A percentile compares a stretch with the other conserved stretches of the same genome.
phyloP scores from a whole-genome alignment of 768 basidiomycete genomes.

The Crucibulum laeve region DNA sequence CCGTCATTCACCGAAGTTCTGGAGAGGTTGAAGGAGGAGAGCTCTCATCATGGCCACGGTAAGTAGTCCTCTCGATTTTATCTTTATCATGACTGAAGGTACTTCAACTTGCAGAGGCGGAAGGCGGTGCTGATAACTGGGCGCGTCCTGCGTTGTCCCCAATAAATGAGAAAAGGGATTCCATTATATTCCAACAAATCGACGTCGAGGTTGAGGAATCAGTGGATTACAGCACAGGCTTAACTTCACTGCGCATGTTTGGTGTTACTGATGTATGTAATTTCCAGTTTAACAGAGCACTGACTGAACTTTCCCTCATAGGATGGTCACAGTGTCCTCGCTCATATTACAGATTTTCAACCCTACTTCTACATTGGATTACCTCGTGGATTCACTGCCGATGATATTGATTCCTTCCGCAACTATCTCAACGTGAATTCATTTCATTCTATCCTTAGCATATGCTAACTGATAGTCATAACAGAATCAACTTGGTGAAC shows the following conservation, averaged over 20 bases:
- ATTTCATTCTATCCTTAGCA: neutral
- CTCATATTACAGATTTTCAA: conserved; percentile 73
- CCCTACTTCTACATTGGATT: conserved; percentile 93
- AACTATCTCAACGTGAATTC: conserved; percentile 70
- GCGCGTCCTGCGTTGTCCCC: conserved; percentile 51
- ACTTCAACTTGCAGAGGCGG: too few relatives aligned
- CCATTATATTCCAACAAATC: conserved; percentile 91
- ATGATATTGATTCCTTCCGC: conserved; percentile 63
- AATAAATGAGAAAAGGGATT: conserved; percentile 58
- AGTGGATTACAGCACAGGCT: conserved; percentile 37
- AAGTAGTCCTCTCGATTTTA: too few relatives aligned
- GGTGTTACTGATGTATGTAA: conserved; percentile 79
- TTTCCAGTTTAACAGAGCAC: neutral
- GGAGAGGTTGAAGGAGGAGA: conserved; percentile 54
- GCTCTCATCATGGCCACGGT: too few relatives aligned
- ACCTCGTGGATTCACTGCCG: conserved; percentile 74
- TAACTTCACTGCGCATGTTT: conserved; percentile 64
- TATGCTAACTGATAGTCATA: neutral
- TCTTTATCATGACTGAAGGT: too few relatives aligned
- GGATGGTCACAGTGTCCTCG: conserved; percentile 87
- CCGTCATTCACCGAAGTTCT: conserved; percentile 59
- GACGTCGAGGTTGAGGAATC: conserved; percentile 81
- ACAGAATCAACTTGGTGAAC: conserved; percentile 28
- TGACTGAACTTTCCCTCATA: conserved; percentile 20
- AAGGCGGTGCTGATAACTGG: conserved; percentile 80